phyloP scores from a whole-genome alignment of 2,329 filamentous ascomycete species.

The Trematosphaeria pertusa region DNA sequence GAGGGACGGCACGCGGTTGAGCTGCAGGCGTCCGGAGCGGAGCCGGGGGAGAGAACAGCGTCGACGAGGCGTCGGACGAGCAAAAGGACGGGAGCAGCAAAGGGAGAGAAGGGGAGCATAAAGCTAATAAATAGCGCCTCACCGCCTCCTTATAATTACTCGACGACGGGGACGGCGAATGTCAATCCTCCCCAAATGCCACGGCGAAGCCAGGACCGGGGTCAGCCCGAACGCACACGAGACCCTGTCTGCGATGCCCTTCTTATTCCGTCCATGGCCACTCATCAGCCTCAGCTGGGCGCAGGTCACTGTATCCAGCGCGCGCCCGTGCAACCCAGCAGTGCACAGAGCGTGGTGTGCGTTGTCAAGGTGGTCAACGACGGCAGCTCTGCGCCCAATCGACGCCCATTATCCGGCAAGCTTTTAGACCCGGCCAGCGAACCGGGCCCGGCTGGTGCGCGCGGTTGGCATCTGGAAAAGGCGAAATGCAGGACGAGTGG shows the following conservation, averaged over 20 bases:
- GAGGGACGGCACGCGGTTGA: neutral
- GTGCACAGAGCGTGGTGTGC: neutral
- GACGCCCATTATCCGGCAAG: neutral
- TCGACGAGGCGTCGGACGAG: conserved; percentile 1
- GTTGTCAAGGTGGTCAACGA: no score
- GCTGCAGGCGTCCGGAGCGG: neutral
- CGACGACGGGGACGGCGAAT: conserved; percentile 7
- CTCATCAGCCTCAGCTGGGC: conserved; percentile 2
- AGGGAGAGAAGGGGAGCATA: neutral
- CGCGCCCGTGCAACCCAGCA: conserved; percentile 1
- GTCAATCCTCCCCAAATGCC: conserved; percentile 9
- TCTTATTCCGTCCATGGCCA: conserved; percentile 1
- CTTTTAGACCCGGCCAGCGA: conserved; percentile 1
- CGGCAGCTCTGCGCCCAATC: neutral
- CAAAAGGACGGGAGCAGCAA: neutral
- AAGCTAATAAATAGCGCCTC: conserved; percentile 3
- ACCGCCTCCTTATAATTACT: conserved; percentile 12
- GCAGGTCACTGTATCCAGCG: neutral
- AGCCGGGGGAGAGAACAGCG: neutral
- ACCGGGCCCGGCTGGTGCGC: neutral
- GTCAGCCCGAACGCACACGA: neutral
- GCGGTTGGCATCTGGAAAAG: neutral
- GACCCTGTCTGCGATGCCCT: neutral
- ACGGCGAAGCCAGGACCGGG: conserved; percentile 12
- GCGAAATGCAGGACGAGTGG: neutral